A percentile compares a stretch with the other conserved stretches of the same genome.
Conservation (phyloP, 208 protist species). For the Porcisia deanei region DNA sequence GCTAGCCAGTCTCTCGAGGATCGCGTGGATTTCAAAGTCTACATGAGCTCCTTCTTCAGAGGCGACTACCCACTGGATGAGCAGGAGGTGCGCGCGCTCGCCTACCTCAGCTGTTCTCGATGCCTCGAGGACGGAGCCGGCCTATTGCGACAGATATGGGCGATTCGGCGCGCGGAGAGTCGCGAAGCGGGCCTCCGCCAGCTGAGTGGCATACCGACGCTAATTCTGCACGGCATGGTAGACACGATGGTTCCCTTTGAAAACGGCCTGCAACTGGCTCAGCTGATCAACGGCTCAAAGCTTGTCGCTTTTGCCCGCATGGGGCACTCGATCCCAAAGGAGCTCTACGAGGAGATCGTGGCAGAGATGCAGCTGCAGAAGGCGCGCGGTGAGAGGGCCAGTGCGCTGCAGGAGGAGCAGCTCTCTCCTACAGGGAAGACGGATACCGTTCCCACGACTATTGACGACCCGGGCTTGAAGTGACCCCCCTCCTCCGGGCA, state of each 20-base stretch:
- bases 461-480: neutral
- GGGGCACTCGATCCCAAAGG: slow-evolving; percentile 50
- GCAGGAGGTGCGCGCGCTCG: slow-evolving; percentile 9
- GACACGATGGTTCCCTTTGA: slow-evolving; percentile 59
- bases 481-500: neutral
- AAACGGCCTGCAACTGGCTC: slow-evolving; percentile 53
- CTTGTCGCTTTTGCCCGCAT: slow-evolving; percentile 53
- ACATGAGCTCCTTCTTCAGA: slow-evolving; percentile 19
- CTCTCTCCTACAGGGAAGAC: neutral
- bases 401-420: neutral
- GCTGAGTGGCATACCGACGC: slow-evolving; percentile 19
- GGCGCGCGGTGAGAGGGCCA: neutral
- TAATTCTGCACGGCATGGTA: slow-evolving; percentile 58
- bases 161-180: slow-evolving; percentile 45
- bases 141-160: slow-evolving; percentile 58
- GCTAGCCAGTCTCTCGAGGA: slow-evolving; percentile 37
- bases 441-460: neutral
- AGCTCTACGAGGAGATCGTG: slow-evolving; percentile 35
- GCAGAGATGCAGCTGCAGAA: slow-evolving; percentile 34
- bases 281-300: slow-evolving; percentile 37
- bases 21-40: slow-evolving; percentile 45
- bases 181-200: slow-evolving; percentile 41
- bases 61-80: slow-evolving; percentile 48
- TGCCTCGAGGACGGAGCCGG: slow-evolving; percentile 37
- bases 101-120: slow-evolving; percentile 22